Evolutionary conservation across 371 early-diverging fungal genomes (phyloP), one percentile per base, ranked within the genome.

Genomic region (Mortierella sp.): DNA sequence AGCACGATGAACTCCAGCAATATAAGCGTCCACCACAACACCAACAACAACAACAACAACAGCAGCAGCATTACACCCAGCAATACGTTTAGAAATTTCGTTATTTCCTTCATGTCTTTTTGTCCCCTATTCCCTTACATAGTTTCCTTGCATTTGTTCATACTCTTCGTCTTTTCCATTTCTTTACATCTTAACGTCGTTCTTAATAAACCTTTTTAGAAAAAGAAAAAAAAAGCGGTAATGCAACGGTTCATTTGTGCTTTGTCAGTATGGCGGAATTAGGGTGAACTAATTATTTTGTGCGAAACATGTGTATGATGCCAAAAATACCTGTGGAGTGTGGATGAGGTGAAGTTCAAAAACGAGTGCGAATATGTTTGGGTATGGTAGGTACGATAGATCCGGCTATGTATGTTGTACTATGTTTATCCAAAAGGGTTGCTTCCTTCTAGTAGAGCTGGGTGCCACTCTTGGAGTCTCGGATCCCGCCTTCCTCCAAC

Each of bases 11-110:
- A 37, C 61, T 61, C 61, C 61, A 61, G 4, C 68, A 68, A 24
- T 43, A 74, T 1, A 44, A 64, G 31, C 72, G 47, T 13, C 64
- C 45, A 41, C 64, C 43, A n/a, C 52, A 41, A 8, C 41, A 48
- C 14, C 69, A 68, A 13, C 74, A 61, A 37, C 74, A 61, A 34
- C 70, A 47, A 41, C 47, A 24, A 11, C 64, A 50, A 26, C 39
- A 47, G 26, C 55, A 63, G 16, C 73, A 66, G 9, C 66, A 73
- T 16, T 43, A 43, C 41, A 31, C 52, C 29, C 65, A 34, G 24
- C 65, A 44, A 19, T 39, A 65, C 26, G 43, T 41, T 6, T 39
- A 68, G 16, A 48, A 22, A 19, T 55, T 11, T 58, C n/a, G n/a
- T 8, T 10, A 13, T 39, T 41, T 41, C 24, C 13, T 19, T 43